Percentiles rank a stretch among this genome's conserved stretches.
Evolutionary conservation across 257 asterid species (phyloP).

Genomic region (Sherardia arvensis): DNA sequence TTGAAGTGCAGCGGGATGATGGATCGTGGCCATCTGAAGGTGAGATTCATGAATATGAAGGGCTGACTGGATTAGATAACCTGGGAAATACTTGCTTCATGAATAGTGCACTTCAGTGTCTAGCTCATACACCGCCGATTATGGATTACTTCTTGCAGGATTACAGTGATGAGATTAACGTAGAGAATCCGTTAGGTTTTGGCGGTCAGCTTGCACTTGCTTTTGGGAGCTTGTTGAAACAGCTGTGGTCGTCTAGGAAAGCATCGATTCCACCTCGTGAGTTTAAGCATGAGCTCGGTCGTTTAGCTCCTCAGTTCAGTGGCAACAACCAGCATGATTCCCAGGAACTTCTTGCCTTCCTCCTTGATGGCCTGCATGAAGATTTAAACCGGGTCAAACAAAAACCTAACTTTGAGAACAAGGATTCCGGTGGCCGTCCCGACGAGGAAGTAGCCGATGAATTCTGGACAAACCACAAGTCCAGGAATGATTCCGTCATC

Average conservation of each 20-base stretch:
- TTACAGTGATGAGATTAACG: constrained; percentile 77
- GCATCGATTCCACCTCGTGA: constrained; percentile 87
- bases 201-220: constrained; percentile 88
- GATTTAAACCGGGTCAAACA: constrained; percentile 93
- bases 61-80: constrained; percentile 87
- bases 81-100: constrained; percentile 97
- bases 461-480: constrained; percentile 90
- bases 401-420: constrained; percentile 76
- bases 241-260: constrained; percentile 86
- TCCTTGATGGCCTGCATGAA: constrained; percentile 95
- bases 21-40: constrained; percentile 31
- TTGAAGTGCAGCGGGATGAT: constrained; percentile 44
- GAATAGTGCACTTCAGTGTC: constrained; percentile 94
- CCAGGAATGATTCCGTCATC: constrained; percentile 87
- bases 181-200: constrained; percentile 65
- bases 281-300: constrained; percentile 82
- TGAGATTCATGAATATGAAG: constrained; percentile 53
- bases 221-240: constrained; percentile 83
- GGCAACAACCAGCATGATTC: constrained; percentile 98
- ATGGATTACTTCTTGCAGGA: constrained; percentile 75
- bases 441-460: constrained; percentile 92
- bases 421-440: constrained; percentile 72
- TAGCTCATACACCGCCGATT: constrained; percentile 88
- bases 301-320: constrained; percentile 95
- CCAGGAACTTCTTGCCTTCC: constrained; percentile 97